Evolutionary conservation across 768 basidiomycete species (phyloP), one percentile per base, ranked within the genome.

Genomic region (Mycena rosella): DNA sequence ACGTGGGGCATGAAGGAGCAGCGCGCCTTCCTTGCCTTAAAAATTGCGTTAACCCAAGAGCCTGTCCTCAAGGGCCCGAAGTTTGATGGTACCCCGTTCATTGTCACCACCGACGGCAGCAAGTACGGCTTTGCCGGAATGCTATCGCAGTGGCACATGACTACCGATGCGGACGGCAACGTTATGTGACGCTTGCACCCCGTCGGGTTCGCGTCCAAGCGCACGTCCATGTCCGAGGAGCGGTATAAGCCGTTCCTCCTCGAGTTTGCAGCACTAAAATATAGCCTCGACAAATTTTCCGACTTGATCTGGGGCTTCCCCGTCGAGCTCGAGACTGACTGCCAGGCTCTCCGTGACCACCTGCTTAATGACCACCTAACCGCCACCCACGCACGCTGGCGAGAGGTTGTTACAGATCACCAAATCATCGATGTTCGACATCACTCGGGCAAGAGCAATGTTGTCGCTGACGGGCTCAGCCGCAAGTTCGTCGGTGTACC

Each of bases 161-260:
- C 58, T 2, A 52, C 49, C 7, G 42, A 65, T 5, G 67, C 68
- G 0, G 68, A 68, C 24, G 74, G 77, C 2, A 62, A 45, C 15
- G 55, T 26, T 3, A 65, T 71, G 2, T 22, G 44, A 24, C 36
- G 63, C 11, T 22, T 65, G 4, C 74, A 75, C 60, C 78, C 78
- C 2, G 63, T 79, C 10, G 77, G 18, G 40, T 52, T 2, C 53
- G 78, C 17, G 72, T 79, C 14, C n/a, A 59, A 59, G 26, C 58
- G 58, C 11, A 59, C 58, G 0, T 74, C 78, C 0, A n/a, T 42
- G 0, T 38, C 68, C 0, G 76, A 80, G 62, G 74, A 75, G 36
- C 61, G 58, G 8, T 81, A 79, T 65, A 72, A 73, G 53, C 79
- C 77, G 2, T 80, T 75, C 65, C 58, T 79, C 5, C 73, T 78